phyloP scores from a whole-genome alignment of 2,329 filamentous ascomycete species.

The Bipolaris cookei region DNA sequence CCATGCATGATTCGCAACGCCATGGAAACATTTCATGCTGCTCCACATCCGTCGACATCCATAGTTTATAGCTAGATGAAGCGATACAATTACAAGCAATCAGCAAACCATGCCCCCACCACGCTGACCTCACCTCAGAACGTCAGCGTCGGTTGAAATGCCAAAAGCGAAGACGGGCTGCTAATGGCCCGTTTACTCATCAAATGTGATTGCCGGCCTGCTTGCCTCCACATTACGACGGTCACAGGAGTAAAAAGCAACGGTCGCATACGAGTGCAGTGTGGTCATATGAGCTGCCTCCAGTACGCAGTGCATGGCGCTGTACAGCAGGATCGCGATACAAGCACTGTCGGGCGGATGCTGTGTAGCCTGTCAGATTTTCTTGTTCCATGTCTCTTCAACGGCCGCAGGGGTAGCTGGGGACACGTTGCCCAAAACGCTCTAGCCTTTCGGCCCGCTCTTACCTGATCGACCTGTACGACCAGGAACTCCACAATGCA shows the following conservation, averaged over 20 bases:
- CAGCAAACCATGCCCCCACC: constrained; percentile 1
- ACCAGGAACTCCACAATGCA: constrained; percentile 23
- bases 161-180: neutral
- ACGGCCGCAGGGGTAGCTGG: constrained; percentile 35
- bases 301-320: constrained; percentile 15
- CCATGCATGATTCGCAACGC: constrained; percentile 16
- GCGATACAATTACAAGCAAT: constrained; percentile 7
- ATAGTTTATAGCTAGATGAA: constrained; percentile 7
- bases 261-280: constrained; percentile 16
- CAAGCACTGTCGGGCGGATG: constrained; percentile 29
- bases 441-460: constrained; percentile 39
- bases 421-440: constrained; percentile 18
- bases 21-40: constrained; percentile 3
- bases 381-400: constrained; percentile 34
- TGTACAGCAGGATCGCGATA: constrained; percentile 26
- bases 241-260: constrained; percentile 5
- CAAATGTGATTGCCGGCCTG: constrained; percentile 12
- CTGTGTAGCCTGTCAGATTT: constrained; percentile 38
- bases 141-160: constrained; percentile 10
- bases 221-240: constrained; percentile 16
- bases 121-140: constrained; percentile 4
- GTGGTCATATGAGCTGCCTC: constrained; percentile 27
- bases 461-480: constrained; percentile 34
- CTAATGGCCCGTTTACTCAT: constrained; percentile 12
- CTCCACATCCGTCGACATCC: constrained; percentile 8